A percentile compares a stretch with the other conserved stretches of the same genome.
phyloP scores from a whole-genome alignment of 179 eudicot species.

The Beta corolliflora region DNA sequence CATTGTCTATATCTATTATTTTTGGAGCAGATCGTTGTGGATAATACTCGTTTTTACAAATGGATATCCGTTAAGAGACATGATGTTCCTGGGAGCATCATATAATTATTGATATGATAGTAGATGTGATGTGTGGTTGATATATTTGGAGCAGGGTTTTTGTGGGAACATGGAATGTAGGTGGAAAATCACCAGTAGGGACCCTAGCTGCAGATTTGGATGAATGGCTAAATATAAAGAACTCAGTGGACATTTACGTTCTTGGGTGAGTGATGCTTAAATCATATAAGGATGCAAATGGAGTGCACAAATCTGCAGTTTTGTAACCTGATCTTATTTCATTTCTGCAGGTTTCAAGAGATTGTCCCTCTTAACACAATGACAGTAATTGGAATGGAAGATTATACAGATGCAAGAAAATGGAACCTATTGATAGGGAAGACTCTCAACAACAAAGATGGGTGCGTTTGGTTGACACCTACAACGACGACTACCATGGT shows the following conservation, averaged over 20 bases:
- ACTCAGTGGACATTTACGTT: constrained; percentile 54
- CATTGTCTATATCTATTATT: not conserved
- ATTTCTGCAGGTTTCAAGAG: constrained; percentile 55
- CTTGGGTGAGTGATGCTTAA: constrained; percentile 46
- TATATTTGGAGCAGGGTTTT: constrained; percentile 37
- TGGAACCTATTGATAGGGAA: constrained; percentile 59
- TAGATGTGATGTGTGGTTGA: not conserved
- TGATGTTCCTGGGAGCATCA: no score
- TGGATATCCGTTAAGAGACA: no score
- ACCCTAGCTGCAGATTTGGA: constrained; percentile 49
- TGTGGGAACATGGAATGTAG: constrained; percentile 73
- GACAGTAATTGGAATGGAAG: constrained; percentile 58
- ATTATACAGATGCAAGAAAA: constrained; percentile 60
- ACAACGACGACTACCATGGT: constrained; percentile 38
- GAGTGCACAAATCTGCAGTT: not conserved
- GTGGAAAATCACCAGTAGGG: constrained; percentile 65
- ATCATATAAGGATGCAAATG: not conserved
- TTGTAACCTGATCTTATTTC: not conserved
- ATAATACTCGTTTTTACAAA: no score
- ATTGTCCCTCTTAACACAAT: constrained; percentile 64
- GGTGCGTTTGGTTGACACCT: constrained; percentile 73
- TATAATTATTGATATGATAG: no score
- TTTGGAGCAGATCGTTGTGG: constrained; percentile 1
- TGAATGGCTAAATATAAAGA: constrained; percentile 52
- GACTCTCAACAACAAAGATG: constrained; percentile 56